Evolutionary conservation across 371 early-diverging fungal genomes (phyloP), one percentile per base, ranked within the genome.

Genomic region (Mortierella sp.): DNA sequence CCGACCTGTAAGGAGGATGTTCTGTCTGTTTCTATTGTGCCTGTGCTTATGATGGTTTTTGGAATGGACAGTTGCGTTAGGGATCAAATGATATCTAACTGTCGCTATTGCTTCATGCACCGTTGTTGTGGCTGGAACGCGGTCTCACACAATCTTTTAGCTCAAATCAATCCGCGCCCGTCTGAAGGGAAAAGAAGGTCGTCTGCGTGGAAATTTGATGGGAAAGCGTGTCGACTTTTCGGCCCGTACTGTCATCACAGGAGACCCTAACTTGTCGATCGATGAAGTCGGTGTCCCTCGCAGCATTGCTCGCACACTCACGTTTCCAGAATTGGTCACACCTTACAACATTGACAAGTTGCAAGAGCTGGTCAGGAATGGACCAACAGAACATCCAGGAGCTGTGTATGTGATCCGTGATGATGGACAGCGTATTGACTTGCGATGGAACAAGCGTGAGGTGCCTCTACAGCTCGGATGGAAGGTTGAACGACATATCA

Each of bases 161-260:
- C 84, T 97, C 64, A 99, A 99, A 82, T 92, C 96, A 19, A 96
- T 99, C 64, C 91, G 97, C 62, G 97, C 98, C 21, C 89, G 99
- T 72, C 87, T 99, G 57, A 99, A 99, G 89, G 99, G 99, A 63
- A 99, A 99, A 82, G 99, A 99, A 85, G 99, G 99, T 46, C 94
- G 99, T 68, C 87, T 99, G 54, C 92, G 99, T 83, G 99, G 99
- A 54, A 99, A 99, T 81, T 82, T 99, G 72, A 99, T 99, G 99
- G 99, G 99, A 54, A 99, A 99, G 82, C 95, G 99, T 84, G 99
- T 99, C 0, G 99, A 99, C 83, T 99, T 99, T 82, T 97, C 97
- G 48, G 99, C 99, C 8, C 94, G 99, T 80, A 98, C 99, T 5
- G 99, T 99, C 59, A 99, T 99, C 82, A 98, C 99, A 3, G 98